These are phyloP conservation scores for Botrytis sinoallii DNA, from an alignment of 2,329 filamentous ascomycete species.

Conservation along the genomic window DNA sequence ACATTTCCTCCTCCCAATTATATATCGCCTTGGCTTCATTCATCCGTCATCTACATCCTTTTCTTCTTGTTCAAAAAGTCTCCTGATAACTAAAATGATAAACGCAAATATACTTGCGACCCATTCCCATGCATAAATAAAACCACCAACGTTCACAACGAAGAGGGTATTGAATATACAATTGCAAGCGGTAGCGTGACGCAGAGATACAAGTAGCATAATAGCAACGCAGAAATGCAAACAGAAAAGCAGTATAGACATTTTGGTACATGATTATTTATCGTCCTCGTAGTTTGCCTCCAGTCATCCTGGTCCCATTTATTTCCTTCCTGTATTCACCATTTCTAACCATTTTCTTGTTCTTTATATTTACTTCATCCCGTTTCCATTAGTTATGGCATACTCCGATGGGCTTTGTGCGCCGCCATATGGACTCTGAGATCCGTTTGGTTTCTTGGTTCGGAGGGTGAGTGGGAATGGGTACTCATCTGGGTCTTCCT, in stretches of 20 bases:
- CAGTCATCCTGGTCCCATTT: not conserved
- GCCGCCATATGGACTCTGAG: constrained; percentile 34
- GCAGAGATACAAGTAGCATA: constrained; percentile 7
- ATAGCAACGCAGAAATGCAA: constrained; percentile 11
- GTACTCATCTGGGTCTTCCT: constrained; percentile 84
- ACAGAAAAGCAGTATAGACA: constrained; percentile 19
- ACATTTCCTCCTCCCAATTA: not conserved
- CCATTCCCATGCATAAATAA: constrained; percentile 14
- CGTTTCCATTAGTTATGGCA: constrained; percentile 34
- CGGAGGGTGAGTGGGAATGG: constrained; percentile 67
- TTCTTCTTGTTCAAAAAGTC: not conserved
- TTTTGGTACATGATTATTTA: constrained; percentile 28
- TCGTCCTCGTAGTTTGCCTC: constrained; percentile 8
- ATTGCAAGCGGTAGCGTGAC: constrained; percentile 5
- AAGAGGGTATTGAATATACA: constrained; percentile 9
- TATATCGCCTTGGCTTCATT: not conserved
- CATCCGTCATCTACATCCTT: not conserved
- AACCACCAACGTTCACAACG: constrained; percentile 9
- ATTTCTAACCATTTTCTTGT: constrained; percentile 1
- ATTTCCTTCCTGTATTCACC: constrained; percentile 7
- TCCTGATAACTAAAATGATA: not conserved
- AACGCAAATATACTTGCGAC: not conserved
- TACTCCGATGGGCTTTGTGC: constrained; percentile 35
- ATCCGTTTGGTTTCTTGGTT: constrained; percentile 40
- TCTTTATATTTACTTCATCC: constrained; percentile 15